Conservation (phyloP, 1,139 yeast genomes). For the Yamadazyma mexicana region DNA sequence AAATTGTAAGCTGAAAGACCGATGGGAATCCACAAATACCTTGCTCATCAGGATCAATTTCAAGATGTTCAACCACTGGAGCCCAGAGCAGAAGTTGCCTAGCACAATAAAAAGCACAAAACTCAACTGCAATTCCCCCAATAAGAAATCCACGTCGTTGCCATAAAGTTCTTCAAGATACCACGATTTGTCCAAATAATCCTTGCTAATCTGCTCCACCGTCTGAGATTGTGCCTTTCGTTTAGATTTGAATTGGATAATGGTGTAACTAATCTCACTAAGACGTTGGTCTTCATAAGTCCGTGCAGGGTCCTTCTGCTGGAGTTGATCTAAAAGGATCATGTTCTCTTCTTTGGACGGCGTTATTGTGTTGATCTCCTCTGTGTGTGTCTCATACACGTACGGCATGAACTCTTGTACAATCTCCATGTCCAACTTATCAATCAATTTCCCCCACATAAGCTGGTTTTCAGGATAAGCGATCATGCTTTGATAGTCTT, state of each 20-base stretch:
- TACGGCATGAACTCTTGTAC: slow-evolving; percentile 23
- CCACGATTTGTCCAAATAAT: slow-evolving; percentile 31
- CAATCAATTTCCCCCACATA: slow-evolving; percentile 19
- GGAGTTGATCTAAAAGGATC: slow-evolving; percentile 20
- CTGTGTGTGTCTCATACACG: slow-evolving; percentile 5
- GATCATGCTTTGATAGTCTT: slow-evolving; percentile 22
- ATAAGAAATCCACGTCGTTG: slow-evolving; percentile 19
- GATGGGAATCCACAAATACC: slow-evolving; percentile 12
- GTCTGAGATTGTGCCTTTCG: slow-evolving; percentile 5
- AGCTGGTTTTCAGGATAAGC: slow-evolving; percentile 22
- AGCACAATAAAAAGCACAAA: slow-evolving; percentile 25
- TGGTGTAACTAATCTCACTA: slow-evolving; percentile 24
- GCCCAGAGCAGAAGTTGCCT: slow-evolving; percentile 31
- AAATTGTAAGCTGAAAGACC: slow-evolving; percentile 17
- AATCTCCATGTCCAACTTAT: slow-evolving; percentile 21
- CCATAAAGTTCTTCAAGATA: slow-evolving; percentile 22
- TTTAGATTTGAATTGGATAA: slow-evolving; percentile 21
- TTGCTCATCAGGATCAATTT: slow-evolving; percentile 25
- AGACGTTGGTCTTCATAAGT: slow-evolving; percentile 10
- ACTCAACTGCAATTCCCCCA: slow-evolving; percentile 29
- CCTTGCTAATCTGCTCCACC: slow-evolving; percentile 18
- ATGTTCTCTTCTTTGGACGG: slow-evolving; percentile 31
- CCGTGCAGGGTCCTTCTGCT: slow-evolving; percentile 12
- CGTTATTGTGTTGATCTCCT: slow-evolving; percentile 23
- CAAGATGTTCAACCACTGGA: slow-evolving; percentile 29